phyloP scores from a whole-genome alignment of 192 early-diverging fungal species.

The Funneliformis geosporum region DNA sequence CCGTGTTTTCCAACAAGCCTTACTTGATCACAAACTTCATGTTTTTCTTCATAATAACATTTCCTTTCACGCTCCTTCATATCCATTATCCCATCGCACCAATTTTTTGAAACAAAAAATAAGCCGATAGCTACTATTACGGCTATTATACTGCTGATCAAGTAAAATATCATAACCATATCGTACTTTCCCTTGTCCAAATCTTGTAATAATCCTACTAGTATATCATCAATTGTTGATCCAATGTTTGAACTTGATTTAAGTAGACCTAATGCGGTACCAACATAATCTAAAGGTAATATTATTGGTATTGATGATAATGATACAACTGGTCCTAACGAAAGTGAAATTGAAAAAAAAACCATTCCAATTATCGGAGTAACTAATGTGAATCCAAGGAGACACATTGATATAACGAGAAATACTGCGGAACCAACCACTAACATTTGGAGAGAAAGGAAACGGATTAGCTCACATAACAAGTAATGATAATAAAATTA shows the following conservation, averaged over 20 bases:
- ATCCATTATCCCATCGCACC: neutral
- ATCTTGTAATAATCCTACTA: constrained; percentile 11
- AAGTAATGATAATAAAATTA: too few relatives aligned
- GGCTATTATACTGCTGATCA: neutral
- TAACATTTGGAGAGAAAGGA: neutral
- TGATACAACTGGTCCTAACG: neutral
- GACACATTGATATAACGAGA: neutral
- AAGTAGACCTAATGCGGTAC: neutral
- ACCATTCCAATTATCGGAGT: constrained; percentile 1
- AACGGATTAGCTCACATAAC: too few relatives aligned
- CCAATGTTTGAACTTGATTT: constrained; percentile 14
- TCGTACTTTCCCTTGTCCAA: neutral
- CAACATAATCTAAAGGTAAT: constrained; percentile 18
- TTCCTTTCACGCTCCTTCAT: neutral
- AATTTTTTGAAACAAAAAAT: neutral
- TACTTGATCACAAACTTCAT: too few relatives aligned
- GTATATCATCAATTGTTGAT: neutral
- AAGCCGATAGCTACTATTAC: neutral
- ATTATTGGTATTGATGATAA: constrained; percentile 3
- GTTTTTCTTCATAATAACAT: too few relatives aligned
- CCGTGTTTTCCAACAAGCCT: neutral
- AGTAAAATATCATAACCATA: neutral
- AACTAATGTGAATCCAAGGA: neutral
- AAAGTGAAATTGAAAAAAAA: constrained; percentile 11
- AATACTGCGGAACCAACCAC: neutral